Base-by-base conservation (phyloP, 305 asterid genomes). In the Fraxinus ornus region DNA sequence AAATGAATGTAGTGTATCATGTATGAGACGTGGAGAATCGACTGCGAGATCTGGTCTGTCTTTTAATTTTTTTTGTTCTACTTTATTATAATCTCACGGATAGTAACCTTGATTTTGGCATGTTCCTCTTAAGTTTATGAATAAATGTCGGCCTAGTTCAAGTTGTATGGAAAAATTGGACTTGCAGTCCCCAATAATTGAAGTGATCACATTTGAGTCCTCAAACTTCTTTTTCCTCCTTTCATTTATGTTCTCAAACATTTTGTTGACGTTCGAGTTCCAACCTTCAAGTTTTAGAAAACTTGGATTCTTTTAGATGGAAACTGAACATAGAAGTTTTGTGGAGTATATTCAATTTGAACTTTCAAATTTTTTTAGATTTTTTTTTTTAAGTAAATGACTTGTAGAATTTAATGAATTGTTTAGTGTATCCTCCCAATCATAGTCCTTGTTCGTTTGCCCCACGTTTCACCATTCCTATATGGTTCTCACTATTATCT, bases 1-100 rank as follows among this genome's bases (percentile, higher is more conserved):
- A 64, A 64, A 62, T 78, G 60, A 36, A 62, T 19, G 22, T 21
- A 62, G 49, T 36, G 28, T 37, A 64, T 6, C 87, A 72, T 36
- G 28, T 37, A 64, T 6, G 88, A 72, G 88, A 89, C 82, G 89
- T 86, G 90, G 89, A 84, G 79, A 83, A 86, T 80, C 72, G 88
- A 21, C 74, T 13, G 70, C 26, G 78, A 55, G 68, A 77, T 79
- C 80, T 49, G 47, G 75, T 64, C 75, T 17, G 3, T 26, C 19
- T 47, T 41, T 6, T n/a, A 71, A 15, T 49, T 49, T 4, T 4
- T 49, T 4, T 49, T 49, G n/a, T 49, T 49, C 8, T 17, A 49
- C 62, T 49, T 49, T 49, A 49, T 49, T 49, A 49, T 55, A 55
- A 55, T 55, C 66, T 55, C 26, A 55, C 66, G 66, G 66, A 5